Evolutionary conservation across 2,329 filamentous ascomycete species (phyloP).

Genomic region (Cadophora gregata): DNA sequence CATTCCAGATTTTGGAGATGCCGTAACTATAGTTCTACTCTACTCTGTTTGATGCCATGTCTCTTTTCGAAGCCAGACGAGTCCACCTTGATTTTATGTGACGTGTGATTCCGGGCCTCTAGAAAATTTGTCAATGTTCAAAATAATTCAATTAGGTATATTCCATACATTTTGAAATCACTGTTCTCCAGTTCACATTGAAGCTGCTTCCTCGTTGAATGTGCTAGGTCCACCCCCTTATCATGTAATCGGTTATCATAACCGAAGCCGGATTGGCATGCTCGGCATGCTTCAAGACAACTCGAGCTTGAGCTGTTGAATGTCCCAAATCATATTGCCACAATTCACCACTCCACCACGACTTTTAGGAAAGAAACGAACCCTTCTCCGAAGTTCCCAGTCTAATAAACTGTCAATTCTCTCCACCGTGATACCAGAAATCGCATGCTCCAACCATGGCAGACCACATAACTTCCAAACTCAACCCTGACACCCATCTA

Average conservation of each 20-base stretch:
- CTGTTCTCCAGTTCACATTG: not conserved
- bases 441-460: conserved; percentile 52
- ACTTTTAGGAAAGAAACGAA: not conserved
- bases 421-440: not conserved
- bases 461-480: conserved; percentile 66
- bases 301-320: not conserved
- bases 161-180: not conserved
- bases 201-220: not conserved
- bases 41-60: too few relatives aligned
- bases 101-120: too few relatives aligned
- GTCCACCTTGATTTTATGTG: too few relatives aligned
- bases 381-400: not conserved
- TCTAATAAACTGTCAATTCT: not conserved
- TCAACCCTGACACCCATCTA: conserved; percentile 77
- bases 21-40: too few relatives aligned
- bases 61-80: too few relatives aligned
- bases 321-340: not conserved
- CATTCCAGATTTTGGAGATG: too few relatives aligned
- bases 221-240: not conserved
- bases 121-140: too few relatives aligned
- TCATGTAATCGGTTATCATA: conserved; percentile 10
- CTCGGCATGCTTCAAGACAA: not conserved
- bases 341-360: not conserved
- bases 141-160: too few relatives aligned
- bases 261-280: conserved; percentile 6